Percentiles rank a stretch among this genome's conserved stretches.
phyloP scores from a whole-genome alignment of 2,329 filamentous ascomycete genomes.

The Cercospora citrullina region DNA sequence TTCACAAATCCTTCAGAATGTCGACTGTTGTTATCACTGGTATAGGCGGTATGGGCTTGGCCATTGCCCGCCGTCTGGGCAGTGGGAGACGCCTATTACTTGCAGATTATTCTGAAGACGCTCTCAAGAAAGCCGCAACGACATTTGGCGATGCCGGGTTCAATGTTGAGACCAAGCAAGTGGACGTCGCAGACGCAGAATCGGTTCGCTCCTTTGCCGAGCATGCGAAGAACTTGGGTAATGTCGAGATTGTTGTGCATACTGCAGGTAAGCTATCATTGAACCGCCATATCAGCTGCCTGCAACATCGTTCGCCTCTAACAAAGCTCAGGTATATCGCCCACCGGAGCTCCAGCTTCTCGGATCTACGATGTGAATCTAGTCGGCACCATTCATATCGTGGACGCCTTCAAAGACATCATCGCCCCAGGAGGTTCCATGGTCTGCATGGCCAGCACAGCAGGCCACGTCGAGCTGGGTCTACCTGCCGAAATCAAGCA shows the following conservation, averaged over 20 bases:
- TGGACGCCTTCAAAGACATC: constrained; percentile 11
- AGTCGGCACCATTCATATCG: constrained; percentile 10
- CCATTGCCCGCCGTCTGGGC: constrained; percentile 4
- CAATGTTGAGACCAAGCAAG: background rate
- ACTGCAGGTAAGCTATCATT: background rate
- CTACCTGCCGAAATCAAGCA: background rate
- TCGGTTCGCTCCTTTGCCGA: background rate
- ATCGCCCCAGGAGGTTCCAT: constrained; percentile 5
- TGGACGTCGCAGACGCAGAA: background rate
- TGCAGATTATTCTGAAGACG: background rate
- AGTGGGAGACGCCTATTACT: background rate
- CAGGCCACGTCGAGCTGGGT: background rate
- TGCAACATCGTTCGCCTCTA: background rate
- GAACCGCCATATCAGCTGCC: background rate
- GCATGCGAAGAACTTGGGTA: background rate
- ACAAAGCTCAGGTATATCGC: background rate
- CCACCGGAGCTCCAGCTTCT: background rate
- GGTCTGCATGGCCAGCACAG: background rate
- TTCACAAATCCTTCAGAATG: background rate
- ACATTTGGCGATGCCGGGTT: background rate
- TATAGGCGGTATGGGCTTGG: background rate
- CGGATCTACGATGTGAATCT: constrained; percentile 11
- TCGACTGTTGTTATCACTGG: background rate
- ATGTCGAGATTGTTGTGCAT: background rate
- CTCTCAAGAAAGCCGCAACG: background rate